phyloP scores from a whole-genome alignment of 768 basidiomycete genomes.

The Rhodosporidiobolus sp. region DNA sequence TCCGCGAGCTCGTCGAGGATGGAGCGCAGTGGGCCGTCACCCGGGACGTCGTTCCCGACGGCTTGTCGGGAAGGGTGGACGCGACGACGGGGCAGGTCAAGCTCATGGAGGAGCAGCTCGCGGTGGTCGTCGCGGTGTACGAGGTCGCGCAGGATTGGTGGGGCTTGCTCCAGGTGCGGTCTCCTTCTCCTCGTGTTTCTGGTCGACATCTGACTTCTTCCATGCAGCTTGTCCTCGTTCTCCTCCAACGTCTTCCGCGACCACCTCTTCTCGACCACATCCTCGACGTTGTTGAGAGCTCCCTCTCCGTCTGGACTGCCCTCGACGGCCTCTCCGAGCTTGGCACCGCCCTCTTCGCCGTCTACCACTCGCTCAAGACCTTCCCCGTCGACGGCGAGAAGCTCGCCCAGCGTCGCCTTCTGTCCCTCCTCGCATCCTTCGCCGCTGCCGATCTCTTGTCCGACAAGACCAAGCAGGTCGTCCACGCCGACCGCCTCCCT shows the following conservation, averaged over 20 bases:
- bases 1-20: not conserved
- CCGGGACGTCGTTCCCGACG: slow-evolving; percentile 13
- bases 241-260: not conserved
- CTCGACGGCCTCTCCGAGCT: slow-evolving; percentile 17
- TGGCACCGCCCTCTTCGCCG: not conserved
- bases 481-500: not conserved
- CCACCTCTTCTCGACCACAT: slow-evolving; percentile 10
- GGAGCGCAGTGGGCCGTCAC: slow-evolving; percentile 17
- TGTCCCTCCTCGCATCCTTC: slow-evolving; percentile 5
- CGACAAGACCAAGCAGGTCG: not conserved
- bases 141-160: slow-evolving; percentile 1
- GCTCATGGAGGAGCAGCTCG: not conserved
- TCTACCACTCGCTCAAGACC: not conserved
- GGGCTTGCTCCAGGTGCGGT: slow-evolving; percentile 21
- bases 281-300: slow-evolving; percentile 17
- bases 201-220: not conserved
- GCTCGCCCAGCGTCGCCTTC: not conserved
- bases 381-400: no score
- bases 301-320: slow-evolving; percentile 13
- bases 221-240: slow-evolving; percentile 18
- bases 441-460: slow-evolving; percentile 3
- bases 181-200: not conserved
- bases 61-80: not conserved
- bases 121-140: slow-evolving; percentile 6
- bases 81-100: not conserved